Base-by-base conservation (phyloP, 306 rosid species). In the Bauhinia variegata region DNA sequence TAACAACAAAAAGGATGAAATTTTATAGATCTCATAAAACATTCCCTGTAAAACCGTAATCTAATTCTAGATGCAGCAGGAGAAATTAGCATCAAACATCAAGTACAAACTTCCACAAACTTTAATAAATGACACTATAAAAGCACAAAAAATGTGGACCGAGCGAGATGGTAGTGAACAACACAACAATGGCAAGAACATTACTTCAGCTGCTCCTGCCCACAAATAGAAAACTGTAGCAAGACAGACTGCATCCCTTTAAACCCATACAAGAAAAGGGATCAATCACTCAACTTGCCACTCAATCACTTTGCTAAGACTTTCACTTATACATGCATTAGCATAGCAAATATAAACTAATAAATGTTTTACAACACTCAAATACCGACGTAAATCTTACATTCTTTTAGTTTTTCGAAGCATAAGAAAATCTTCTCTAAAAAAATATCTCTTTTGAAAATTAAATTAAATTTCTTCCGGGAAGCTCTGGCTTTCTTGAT, bases 201-300 rank as follows among this genome's bases (percentile, higher is more conserved):
- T 44, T 42, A 75, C 62, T 18, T 36, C n/a, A 64, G 42, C 59
- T 4, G 63, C n/a, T 52, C 56, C 59, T 13, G 28, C 12, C 23
- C 5, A 56, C 47, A 19, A 0, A 59, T 14, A 38, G 34, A 70
- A 68, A 63, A 67, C 67, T 67, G 28, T 28, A 49, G 41, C 1
- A 44, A 61, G 60, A 42, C 4, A 53, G 5, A 63, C 5, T 44
- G 37, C 37, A 17, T 28, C 50, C n/a, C 14, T 5, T 59, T 16
- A 67, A 41, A 9, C 11, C 47, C n/a, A 36, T 36, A 8, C 7
- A 36, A 36, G 9, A 8, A 36, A 5, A 5, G 8, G 7, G 41
- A 36, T 36, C 41, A 8, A 36, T 23, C 28, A 23, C 28, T 23
- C 28, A 23, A 23, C 28, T 23, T 23, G 28, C 28, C 28, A 23